Percentiles rank a stretch among this genome's conserved stretches.
phyloP scores from a whole-genome alignment of 1,284 basidiomycete genomes.

The Phenoliferia sp. region DNA sequence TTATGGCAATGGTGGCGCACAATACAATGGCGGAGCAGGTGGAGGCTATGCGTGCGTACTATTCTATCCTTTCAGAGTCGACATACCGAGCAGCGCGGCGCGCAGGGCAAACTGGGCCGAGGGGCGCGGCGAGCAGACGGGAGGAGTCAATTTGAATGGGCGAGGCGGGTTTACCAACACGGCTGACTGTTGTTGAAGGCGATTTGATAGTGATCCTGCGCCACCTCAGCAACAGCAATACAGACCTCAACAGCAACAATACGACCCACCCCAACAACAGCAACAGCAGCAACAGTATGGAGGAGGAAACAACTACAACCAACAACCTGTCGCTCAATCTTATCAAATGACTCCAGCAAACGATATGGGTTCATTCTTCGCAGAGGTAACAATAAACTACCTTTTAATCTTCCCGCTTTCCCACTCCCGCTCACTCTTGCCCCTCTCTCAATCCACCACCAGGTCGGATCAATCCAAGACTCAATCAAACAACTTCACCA shows the following conservation, averaged over 20 bases:
- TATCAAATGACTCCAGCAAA: background rate
- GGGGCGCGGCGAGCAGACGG: too few species aligned
- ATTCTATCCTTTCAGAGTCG: too few species aligned
- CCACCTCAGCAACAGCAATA: too few species aligned
- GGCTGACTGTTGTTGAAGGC: too few species aligned
- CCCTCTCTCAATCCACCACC: background rate
- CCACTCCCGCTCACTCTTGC: background rate
- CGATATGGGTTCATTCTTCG: background rate
- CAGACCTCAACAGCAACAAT: background rate
- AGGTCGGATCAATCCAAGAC: constrained; percentile 36
- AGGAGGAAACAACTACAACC: constrained; percentile 4
- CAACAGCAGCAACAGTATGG: constrained; percentile 19
- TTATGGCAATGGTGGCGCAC: too few species aligned
- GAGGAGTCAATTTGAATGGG: too few species aligned
- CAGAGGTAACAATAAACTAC: background rate
- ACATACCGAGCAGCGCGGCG: too few species aligned
- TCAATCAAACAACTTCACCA: constrained; percentile 33
- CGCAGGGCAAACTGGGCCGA: too few species aligned
- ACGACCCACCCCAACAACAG: constrained; percentile 2
- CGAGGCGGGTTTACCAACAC: too few species aligned
- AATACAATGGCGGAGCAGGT: too few species aligned
- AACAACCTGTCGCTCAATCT: background rate
- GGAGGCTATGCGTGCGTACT: too few species aligned
- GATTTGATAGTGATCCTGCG: too few species aligned
- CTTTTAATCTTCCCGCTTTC: background rate